phyloP scores from a whole-genome alignment of 169 alveolate genomes.

The Cryptosporidium sp. region DNA sequence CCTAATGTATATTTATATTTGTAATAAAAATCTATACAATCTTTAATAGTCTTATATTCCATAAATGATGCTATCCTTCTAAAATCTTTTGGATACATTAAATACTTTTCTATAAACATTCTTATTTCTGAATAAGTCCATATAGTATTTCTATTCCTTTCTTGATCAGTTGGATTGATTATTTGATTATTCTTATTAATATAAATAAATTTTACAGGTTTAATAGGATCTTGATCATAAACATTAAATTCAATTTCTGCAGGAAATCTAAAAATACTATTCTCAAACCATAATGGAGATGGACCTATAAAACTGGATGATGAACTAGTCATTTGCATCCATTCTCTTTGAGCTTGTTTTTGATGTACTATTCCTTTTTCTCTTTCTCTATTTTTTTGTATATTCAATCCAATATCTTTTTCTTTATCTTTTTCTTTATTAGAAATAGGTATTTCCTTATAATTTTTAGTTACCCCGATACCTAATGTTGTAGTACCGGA shows the following conservation, averaged over 20 bases:
- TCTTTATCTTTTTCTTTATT: constrained; percentile 31
- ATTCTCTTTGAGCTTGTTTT: constrained; percentile 72
- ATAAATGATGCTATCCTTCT: constrained; percentile 87
- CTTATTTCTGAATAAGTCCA: constrained; percentile 88
- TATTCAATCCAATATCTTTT: constrained; percentile 9
- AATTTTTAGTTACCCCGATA: not conserved
- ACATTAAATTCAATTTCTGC: constrained; percentile 32
- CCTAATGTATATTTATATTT: constrained; percentile 80
- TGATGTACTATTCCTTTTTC: constrained; percentile 73
- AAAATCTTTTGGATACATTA: constrained; percentile 90
- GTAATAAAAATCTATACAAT: constrained; percentile 85
- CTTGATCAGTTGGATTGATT: constrained; percentile 71
- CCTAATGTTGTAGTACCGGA: not conserved
- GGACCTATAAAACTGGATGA: constrained; percentile 73
- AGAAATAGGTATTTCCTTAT: not conserved
- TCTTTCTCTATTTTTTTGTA: constrained; percentile 59
- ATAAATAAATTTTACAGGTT: not conserved
- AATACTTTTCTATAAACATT: constrained; percentile 85
- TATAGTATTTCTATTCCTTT: constrained; percentile 79
- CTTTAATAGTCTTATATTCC: constrained; percentile 86
- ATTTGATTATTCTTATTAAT: constrained; percentile 17
- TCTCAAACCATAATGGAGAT: constrained; percentile 70
- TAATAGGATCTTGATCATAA: constrained; percentile 26
- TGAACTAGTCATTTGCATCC: constrained; percentile 65
- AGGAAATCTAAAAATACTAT: constrained; percentile 57